These are phyloP conservation scores for Rhodomyrtus tomentosa DNA, from an alignment of 345 rosid species.

Conservation along the genomic window DNA sequence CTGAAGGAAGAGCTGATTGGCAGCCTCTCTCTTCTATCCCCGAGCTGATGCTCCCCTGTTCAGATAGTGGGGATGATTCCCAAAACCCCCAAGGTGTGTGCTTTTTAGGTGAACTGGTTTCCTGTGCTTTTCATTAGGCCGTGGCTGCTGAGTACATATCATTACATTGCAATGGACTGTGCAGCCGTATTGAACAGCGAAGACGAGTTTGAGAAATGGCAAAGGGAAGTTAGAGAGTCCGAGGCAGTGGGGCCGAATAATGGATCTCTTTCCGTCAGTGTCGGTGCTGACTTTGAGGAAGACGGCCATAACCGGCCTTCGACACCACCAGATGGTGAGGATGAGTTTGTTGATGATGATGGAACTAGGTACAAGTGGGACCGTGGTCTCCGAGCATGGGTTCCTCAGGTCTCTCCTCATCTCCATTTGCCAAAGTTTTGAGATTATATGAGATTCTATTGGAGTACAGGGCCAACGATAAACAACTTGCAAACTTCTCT, in stretches of 20 bases:
- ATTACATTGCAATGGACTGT: slow-evolving; percentile 3
- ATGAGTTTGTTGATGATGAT: slow-evolving; percentile 93
- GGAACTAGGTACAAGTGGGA: slow-evolving; percentile 90
- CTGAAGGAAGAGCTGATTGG: slow-evolving; percentile 82
- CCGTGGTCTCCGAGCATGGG: slow-evolving; percentile 65
- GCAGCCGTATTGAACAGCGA: slow-evolving; percentile 41
- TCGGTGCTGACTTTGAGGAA: slow-evolving; percentile 9
- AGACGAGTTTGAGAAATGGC: slow-evolving; percentile 88
- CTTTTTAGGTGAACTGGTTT: not conserved
- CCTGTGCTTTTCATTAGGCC: not conserved
- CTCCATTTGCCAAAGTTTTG: slow-evolving; percentile 5
- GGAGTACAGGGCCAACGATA: not conserved
- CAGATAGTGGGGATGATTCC: slow-evolving; percentile 12
- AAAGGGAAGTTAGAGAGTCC: slow-evolving; percentile 66
- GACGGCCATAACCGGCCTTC: slow-evolving; percentile 27
- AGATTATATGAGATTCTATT: not conserved
- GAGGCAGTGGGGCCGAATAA: slow-evolving; percentile 44
- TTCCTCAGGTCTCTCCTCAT: slow-evolving; percentile 58
- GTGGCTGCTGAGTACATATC: not conserved
- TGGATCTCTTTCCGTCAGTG: slow-evolving; percentile 25
- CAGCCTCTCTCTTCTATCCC: slow-evolving; percentile 67
- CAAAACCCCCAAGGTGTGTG: slow-evolving; percentile 25
- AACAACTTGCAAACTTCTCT: not conserved
- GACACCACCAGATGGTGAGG: slow-evolving; percentile 83
- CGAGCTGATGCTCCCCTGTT: slow-evolving; percentile 38